Evolutionary conservation across 2,329 filamentous ascomycete species (phyloP).

Genomic region (Diaporthe nobilis): DNA sequence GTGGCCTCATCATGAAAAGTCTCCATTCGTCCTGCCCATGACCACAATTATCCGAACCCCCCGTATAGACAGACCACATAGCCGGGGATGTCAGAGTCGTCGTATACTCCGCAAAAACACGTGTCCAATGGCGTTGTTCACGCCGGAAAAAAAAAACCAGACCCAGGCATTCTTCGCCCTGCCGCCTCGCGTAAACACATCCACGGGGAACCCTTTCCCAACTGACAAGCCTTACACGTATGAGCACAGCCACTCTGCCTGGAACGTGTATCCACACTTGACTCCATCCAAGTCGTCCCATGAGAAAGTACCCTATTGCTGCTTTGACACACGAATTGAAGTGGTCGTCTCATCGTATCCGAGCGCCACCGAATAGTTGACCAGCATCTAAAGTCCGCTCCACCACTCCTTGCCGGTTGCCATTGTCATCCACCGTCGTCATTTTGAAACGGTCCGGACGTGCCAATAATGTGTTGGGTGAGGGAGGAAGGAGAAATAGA

Average conservation of each 20-base stretch:
- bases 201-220: background rate
- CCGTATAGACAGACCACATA: background rate
- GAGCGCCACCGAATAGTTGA: background rate
- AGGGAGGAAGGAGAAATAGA: background rate
- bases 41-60: constrained; percentile 4
- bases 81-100: background rate
- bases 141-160: background rate
- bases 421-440: background rate
- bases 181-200: background rate
- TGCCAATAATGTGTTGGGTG: background rate
- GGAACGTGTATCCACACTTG: no score
- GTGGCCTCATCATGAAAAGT: background rate
- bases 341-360: background rate
- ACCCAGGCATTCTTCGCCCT: background rate
- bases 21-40: background rate
- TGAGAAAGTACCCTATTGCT: background rate
- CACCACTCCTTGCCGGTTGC: background rate
- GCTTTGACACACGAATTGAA: background rate
- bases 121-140: background rate
- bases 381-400: background rate
- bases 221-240: background rate
- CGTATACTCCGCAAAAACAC: background rate
- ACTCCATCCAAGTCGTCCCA: background rate
- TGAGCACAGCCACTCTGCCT: background rate
- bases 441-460: background rate